Base-by-base conservation (phyloP, 1,139 yeast genomes). In the Tardiomyces blankii region DNA sequence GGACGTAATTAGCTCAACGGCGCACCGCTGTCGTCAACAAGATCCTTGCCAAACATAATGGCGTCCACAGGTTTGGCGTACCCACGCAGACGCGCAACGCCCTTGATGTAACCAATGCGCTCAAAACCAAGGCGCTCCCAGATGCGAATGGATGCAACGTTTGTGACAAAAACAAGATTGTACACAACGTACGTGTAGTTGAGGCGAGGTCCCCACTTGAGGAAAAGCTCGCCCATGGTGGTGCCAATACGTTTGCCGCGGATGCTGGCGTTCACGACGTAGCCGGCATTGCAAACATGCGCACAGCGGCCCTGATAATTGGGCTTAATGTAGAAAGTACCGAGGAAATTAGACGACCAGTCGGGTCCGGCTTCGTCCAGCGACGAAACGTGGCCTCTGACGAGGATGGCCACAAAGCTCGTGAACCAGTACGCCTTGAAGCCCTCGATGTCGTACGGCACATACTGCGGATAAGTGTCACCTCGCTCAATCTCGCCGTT, bases 401-500 rank as follows among this genome's bases (percentile, higher is more conserved):
- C 51, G 39, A 70, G 53, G 6, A 73, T 51, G 1, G 57, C 93
- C 3, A 83, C 80, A 61, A 83, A 82, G 12, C 83, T 75, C 14
- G 78, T 75, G 59, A 85, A 81, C 95, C 95, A 86, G 57, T 78
- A 79, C 44, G 73, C 70, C 51, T 72, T 75, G 60, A 86, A 86
- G 54, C 78, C 78, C 38, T 78, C 81, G 35, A 79, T 62, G 23
- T 77, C 40, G 18, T 83, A 64, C 1, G 82, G 75, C 47, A 82
- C 88, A 53, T 80, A 79, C 58, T 80, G 80, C 1, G 95, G 86
- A 57, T 80, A 79, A 2, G 94, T 82, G 50, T 82, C 88, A 39
- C 96, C 95, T 44, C 82, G 70, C 50, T 80, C 86, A 18, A 88
- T 77, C 58, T 87, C 95, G 77, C 80, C 80, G 61, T 87, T 87